These are phyloP conservation scores for Botryotinia narcissicola DNA, from an alignment of 2,329 filamentous ascomycete species.

Conservation along the genomic window DNA sequence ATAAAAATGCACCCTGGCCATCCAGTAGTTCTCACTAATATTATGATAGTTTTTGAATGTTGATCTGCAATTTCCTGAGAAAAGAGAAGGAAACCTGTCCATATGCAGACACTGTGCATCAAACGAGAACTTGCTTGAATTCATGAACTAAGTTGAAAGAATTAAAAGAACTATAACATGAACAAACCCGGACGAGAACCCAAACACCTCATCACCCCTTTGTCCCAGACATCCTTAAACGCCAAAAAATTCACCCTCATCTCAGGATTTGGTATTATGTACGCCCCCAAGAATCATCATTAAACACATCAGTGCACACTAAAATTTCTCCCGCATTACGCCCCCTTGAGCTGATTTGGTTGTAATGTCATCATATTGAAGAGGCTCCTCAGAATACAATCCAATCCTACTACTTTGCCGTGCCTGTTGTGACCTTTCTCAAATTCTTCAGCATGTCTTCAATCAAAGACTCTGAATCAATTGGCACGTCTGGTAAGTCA, in stretches of 20 bases:
- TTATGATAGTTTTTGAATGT: background rate
- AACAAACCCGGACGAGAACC: slow-evolving; percentile 2
- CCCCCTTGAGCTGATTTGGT: background rate
- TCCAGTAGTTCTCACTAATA: background rate
- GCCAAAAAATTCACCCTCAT: slow-evolving; percentile 4
- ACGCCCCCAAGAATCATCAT: slow-evolving; percentile 14
- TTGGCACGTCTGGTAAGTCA: slow-evolving; percentile 38
- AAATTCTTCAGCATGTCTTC: slow-evolving; percentile 54
- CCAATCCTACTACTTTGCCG: background rate
- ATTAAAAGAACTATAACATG: slow-evolving; percentile 13
- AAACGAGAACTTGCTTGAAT: background rate
- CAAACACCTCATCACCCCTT: background rate
- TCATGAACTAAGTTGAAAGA: background rate
- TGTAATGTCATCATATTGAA: background rate
- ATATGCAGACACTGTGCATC: background rate
- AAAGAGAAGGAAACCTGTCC: background rate
- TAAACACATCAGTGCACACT: slow-evolving; percentile 8
- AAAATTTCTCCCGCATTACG: background rate
- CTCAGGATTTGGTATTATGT: slow-evolving; percentile 16
- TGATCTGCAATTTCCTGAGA: background rate
- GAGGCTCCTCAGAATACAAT: background rate
- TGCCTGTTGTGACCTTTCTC: slow-evolving; percentile 36
- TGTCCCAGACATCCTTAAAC: background rate
- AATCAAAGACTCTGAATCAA: slow-evolving; percentile 43
- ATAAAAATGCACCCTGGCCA: background rate